A percentile compares a stretch with the other conserved stretches of the same genome.
Evolutionary conservation across 495 filamentous ascomycete genomes (phyloP).

Genomic region (Talaromyces stipitatus): DNA sequence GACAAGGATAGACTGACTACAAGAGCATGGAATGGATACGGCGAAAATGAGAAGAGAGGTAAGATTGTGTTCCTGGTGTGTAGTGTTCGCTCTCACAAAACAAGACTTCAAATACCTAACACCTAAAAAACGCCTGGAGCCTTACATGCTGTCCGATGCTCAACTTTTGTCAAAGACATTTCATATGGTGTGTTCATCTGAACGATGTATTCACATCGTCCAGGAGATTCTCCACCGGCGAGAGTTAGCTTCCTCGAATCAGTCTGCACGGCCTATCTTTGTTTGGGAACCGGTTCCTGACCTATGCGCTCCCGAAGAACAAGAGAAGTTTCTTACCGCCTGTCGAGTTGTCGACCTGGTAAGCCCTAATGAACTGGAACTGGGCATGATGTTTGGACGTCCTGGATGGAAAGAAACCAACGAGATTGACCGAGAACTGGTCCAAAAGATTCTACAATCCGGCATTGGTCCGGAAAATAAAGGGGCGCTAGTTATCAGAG

Average conservation of each 20-base stretch:
- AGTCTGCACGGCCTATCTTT: slow-evolving; percentile 53
- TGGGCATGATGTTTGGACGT: slow-evolving; percentile 69
- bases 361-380: slow-evolving; percentile 81
- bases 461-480: slow-evolving; percentile 39
- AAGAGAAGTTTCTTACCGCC: slow-evolving; percentile 62
- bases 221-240: slow-evolving; percentile 48
- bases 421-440: slow-evolving; percentile 41
- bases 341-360: slow-evolving; percentile 73
- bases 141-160: slow-evolving; percentile 43
- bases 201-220: slow-evolving; percentile 68
- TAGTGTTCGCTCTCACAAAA: slow-evolving; percentile 23
- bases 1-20: slow-evolving; percentile 68
- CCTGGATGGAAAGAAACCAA: slow-evolving; percentile 42
- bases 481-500: slow-evolving; percentile 44
- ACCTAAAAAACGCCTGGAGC: slow-evolving; percentile 71
- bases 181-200: slow-evolving; percentile 80
- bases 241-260: slow-evolving; percentile 18
- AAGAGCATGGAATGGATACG: slow-evolving; percentile 86
- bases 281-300: slow-evolving; percentile 96
- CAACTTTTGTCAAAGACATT: slow-evolving; percentile 68
- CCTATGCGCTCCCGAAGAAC: slow-evolving; percentile 68
- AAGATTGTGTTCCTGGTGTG: slow-evolving; percentile 2
- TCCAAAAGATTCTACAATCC: slow-evolving; percentile 48
- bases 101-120: slow-evolving; percentile 82
- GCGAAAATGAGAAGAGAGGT: slow-evolving; percentile 49